These are phyloP conservation scores for Syzygium aromaticum DNA, from an alignment of 345 rosid genomes.

Conservation along the genomic window DNA sequence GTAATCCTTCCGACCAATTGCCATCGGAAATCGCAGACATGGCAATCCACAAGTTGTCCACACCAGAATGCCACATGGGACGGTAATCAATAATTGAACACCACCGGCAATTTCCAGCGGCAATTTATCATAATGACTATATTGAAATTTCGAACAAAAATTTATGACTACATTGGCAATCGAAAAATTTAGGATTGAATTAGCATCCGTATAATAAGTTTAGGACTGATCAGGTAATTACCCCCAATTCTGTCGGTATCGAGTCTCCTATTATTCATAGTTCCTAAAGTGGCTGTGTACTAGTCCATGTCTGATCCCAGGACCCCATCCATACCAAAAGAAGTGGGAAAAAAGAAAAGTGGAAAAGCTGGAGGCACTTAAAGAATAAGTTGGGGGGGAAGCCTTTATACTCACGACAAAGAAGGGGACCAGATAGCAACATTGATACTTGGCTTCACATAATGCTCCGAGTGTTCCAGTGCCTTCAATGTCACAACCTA, in stretches of 20 bases:
- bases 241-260: neutral
- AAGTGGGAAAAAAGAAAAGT: neutral
- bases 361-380: neutral
- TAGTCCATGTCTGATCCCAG: neutral
- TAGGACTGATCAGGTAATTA: neutral
- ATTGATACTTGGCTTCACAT: neutral
- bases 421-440: neutral
- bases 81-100: neutral
- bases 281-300: neutral
- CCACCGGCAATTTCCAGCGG: too few relatives aligned
- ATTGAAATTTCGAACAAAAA: rapidly evolving
- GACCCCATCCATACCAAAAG: neutral
- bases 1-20: neutral
- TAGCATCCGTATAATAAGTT: neutral
- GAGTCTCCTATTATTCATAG: neutral
- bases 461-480: neutral
- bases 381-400: neutral
- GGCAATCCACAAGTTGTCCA: neutral
- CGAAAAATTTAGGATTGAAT: neutral
- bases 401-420: neutral
- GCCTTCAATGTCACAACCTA: neutral
- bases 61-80: neutral
- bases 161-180: neutral
- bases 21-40: rapidly evolving
- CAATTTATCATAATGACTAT: rapidly evolving